A percentile compares a stretch with the other conserved stretches of the same genome.
phyloP scores from a whole-genome alignment of 2,329 filamentous ascomycete genomes.

The Colletotrichum filicis region DNA sequence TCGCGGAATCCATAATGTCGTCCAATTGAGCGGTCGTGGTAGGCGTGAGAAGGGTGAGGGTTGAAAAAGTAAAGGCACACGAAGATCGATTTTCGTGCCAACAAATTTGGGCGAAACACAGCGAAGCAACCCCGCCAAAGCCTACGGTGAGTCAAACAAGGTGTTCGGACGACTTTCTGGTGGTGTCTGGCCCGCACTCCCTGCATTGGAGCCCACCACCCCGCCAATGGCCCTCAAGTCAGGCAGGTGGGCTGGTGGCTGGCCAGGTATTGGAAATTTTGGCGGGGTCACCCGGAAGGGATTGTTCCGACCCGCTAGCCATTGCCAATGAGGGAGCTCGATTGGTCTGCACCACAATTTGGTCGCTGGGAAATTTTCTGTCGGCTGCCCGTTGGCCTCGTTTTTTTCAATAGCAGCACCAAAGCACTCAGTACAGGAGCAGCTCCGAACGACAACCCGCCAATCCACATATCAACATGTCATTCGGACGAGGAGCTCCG shows the following conservation, averaged over 20 bases:
- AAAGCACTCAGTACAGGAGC: constrained; percentile 23
- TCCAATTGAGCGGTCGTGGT: constrained; percentile 16
- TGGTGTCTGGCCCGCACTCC: not conserved
- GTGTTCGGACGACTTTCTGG: constrained; percentile 21
- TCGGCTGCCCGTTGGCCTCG: constrained; percentile 11
- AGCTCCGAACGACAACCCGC: constrained; percentile 25
- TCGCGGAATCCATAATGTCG: constrained; percentile 58
- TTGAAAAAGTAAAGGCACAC: not conserved
- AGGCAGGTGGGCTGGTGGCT: not conserved
- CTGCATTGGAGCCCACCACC: not conserved
- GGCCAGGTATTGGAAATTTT: not conserved
- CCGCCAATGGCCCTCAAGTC: not conserved
- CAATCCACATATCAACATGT: constrained; percentile 33
- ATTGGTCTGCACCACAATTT: constrained; percentile 31
- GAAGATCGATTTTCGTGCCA: constrained; percentile 3
- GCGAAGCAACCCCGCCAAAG: constrained; percentile 34
- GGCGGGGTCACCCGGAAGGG: constrained; percentile 16
- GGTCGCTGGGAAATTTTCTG: constrained; percentile 36
- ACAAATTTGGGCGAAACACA: constrained; percentile 28
- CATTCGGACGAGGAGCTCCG: constrained; percentile 37
- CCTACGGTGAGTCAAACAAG: constrained; percentile 33
- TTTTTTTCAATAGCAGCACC: constrained; percentile 19
- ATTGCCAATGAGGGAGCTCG: constrained; percentile 26
- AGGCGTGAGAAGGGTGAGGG: constrained; percentile 7
- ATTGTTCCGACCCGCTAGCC: constrained; percentile 17